Percentiles rank a stretch among this genome's conserved stretches.
phyloP scores from a whole-genome alignment of 2,329 filamentous ascomycete species.

The Parastagonospora nodorum region DNA sequence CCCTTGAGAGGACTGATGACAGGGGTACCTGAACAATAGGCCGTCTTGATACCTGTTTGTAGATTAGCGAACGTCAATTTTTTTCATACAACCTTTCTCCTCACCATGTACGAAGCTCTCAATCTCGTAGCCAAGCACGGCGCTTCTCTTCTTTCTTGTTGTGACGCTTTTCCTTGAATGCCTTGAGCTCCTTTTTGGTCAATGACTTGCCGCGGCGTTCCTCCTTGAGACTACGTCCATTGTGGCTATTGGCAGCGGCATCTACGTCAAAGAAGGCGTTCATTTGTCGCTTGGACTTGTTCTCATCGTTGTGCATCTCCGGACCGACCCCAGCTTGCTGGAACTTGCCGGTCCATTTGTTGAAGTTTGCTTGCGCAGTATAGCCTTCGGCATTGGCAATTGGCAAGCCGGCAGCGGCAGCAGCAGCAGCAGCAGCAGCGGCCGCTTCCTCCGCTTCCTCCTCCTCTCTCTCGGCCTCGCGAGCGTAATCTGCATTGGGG shows the following conservation, averaged over 20 bases:
- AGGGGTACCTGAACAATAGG: too few relatives aligned
- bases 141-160: conserved; percentile 94
- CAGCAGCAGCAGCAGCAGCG: conserved; percentile 26
- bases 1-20: conserved; percentile 4
- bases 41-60: conserved; percentile 1
- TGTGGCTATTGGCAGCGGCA: conserved; percentile 86
- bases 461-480: conserved; percentile 46
- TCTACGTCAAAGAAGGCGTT: conserved; percentile 96
- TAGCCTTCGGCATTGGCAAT: conserved; percentile 56
- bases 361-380: conserved; percentile 76
- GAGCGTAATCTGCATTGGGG: conserved; percentile 90
- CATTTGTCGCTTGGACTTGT: conserved; percentile 87
- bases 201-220: conserved; percentile 86
- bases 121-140: conserved; percentile 87
- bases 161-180: conserved; percentile 86
- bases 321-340: conserved; percentile 70
- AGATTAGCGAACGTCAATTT: conserved; percentile 37
- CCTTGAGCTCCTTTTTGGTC: conserved; percentile 83
- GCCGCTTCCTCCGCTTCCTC: conserved; percentile 33
- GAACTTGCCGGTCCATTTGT: conserved; percentile 85
- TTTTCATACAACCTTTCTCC: conserved; percentile 23
- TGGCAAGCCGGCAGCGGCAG: conserved; percentile 30
- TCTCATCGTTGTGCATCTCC: conserved; percentile 82
- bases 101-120: conserved; percentile 45
- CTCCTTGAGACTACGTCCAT: conserved; percentile 87